Evolutionary conservation across 768 basidiomycete genomes (phyloP), one percentile per base, ranked within the genome.

Genomic region (Hericium rajendrae): DNA sequence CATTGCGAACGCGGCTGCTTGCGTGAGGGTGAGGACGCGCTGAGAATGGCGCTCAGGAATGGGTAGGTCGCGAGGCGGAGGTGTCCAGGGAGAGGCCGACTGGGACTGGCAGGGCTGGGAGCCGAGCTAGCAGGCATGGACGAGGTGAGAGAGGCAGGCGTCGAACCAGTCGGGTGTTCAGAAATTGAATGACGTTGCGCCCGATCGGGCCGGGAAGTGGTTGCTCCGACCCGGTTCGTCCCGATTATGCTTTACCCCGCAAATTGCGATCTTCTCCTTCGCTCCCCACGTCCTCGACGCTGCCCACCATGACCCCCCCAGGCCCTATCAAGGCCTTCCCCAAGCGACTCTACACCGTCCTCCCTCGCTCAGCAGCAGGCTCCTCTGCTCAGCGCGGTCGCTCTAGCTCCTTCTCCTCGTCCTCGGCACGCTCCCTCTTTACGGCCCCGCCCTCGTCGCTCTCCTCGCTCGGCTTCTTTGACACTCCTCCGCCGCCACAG

Each of bases 311-410:
- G 73, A 69, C 68, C 38, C 62, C 71, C 52, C 72, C 72, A 2
- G 69, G 71, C 18, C 22, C 49, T 12, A 78, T 77, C 72, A 76
- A 76, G 70, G 74, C 74, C 24, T 73, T 79, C 24, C 76, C 76
- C 60, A 82, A 79, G 63, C 75, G 78, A n/a, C 67, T 82, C 46
- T 78, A 73, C 62, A 73, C 71, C 18, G 77, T 73, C 48, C 62
- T 75, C 54, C 74, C 73, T 41, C 76, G 75, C 51, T 67, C 69
- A 9, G 61, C 68, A 57, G 37, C 63, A 61, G 66, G 24, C 4
- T 6, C 49, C 10, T 16, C 49, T 15, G 11, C 49, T 2, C 22
- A 16, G 43, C 69, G 78, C 57, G 71, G 72, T 46, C 75, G 77
- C 60, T 78, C 80, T 6, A 77, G 74, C 63, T 62, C 60, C 18